Base-by-base conservation (phyloP, 345 rosid genomes). In the Gynandropsis gynandra region DNA sequence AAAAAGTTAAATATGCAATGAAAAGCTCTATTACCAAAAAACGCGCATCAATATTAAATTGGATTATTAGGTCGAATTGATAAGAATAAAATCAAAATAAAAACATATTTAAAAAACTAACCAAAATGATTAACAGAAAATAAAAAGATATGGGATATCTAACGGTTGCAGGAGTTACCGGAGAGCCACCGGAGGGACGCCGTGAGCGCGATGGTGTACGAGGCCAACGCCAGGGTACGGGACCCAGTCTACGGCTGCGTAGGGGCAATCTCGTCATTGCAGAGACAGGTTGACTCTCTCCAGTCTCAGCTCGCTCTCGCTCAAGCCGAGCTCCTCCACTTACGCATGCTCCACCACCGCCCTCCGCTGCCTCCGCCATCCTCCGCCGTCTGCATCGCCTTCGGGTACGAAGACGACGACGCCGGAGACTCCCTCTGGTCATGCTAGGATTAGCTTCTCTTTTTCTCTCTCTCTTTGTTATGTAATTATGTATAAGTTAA, bases 191-290 rank as follows among this genome's bases (percentile, higher is more conserved):
- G 95, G 9, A 70, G 82, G 18, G 97, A 89, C 52, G 97, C 97
- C n/a, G 97, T 89, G 72, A 83, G 87, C 40, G 78, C 93, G 27
- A 81, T 89, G 81, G 95, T 85, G 61, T 89, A 89, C 33, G 97
- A 89, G 55, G 97, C 97, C 3, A 83, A 73, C 37, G 97, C 97
- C 1, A 77, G 97, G 67, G 68, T 85, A 13, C 82, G 94, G 0
- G 89, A 89, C 48, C 97, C 97, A 0, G 93, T 89, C 5, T 89
- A 89, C 17, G 97, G 97, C 6, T 83, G 97, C 12, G 95, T 85
- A 2, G 89, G 97, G 27, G 87, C 85, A 44, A 85, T 89, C 17
- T 81, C 87, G 0, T 80, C 85, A 4, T 59, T 89, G 31, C 95
- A 89, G n/a, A 79, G 65, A 42, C 89, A 89, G 46, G 79, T 89